Evolutionary conservation across 2,329 filamentous ascomycete genomes (phyloP).

Genomic region (Aspergillus caelatus): DNA sequence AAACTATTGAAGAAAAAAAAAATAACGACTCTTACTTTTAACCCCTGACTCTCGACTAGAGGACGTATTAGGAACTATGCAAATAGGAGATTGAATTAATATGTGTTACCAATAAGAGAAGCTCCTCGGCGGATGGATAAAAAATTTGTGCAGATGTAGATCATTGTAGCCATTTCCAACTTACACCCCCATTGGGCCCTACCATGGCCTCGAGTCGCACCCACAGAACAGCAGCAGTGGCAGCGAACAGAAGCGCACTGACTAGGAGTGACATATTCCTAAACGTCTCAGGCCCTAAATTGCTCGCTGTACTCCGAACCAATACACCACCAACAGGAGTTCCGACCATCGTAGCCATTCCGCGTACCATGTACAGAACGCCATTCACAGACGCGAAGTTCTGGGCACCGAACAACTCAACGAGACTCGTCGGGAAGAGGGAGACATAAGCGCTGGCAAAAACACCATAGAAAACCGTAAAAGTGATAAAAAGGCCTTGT

Average conservation of each 20-base stretch:
- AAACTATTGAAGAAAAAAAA: too few relatives aligned
- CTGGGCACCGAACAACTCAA: too few relatives aligned
- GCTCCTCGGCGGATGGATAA: too few relatives aligned
- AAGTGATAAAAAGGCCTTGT: constrained; percentile 36
- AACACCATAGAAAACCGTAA: constrained; percentile 38
- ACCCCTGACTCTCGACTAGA: too few relatives aligned
- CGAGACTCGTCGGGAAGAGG: constrained; percentile 31
- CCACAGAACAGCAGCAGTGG: not conserved
- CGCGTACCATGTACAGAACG: not conserved
- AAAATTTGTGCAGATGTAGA: too few relatives aligned
- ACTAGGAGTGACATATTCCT: not conserved
- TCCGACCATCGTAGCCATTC: not conserved
- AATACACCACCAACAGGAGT: not conserved
- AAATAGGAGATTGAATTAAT: too few relatives aligned
- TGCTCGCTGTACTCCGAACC: not conserved
- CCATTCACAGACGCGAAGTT: not conserved
- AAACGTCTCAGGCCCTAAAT: not conserved
- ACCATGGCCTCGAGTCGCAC: not conserved
- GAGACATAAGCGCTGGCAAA: constrained; percentile 46
- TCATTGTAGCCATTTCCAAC: not conserved
- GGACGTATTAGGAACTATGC: too few relatives aligned
- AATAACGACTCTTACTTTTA: too few relatives aligned
- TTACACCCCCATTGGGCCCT: not conserved
- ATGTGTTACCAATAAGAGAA: too few relatives aligned
- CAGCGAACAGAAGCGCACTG: not conserved